Base-by-base conservation (phyloP, 139 green algal species). In the Coccomyxa sp. region DNA sequence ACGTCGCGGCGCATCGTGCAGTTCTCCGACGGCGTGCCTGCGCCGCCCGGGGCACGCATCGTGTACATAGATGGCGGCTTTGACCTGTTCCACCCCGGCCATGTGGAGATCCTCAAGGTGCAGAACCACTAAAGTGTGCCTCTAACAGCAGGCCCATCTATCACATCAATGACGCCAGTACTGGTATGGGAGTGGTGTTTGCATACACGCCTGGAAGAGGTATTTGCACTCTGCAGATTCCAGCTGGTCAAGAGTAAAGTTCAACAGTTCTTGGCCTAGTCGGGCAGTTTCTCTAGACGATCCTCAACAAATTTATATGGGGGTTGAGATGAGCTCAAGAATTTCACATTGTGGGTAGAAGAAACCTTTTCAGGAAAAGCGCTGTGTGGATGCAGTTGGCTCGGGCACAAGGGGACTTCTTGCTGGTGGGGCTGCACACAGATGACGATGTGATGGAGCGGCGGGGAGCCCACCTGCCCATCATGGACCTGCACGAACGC, bases 41-140 rank as follows among this genome's bases (percentile, higher is more conserved):
- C 92, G 12, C 86, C 87, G 7, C 88, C 92, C 18, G 89, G 86
- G 18, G 91, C 89, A 32, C 86, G 85, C 79, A 95, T 99, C 59
- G 95, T 99, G 31, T 99, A 99, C 92, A 97, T 99, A 68, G 96
- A 99, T 84, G 97, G 97, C 71, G 96, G 96, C 0, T 99, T 99
- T 86, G 97, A 99, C 87, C 86, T 98, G 67, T 99, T 99, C 88
- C 97, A 99, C 86, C 88, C 92, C 21, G 97, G 97, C 10, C 97
- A 99, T 77, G 94, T 99, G 38, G 90, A 97, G 84, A 94, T 97
- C 16, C 89, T 99, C 13, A 90, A 95, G 89, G 93, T 93, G 59
- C 27, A 14, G 4, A 21, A 71, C 1, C 63, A 71, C 9, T 71
- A 11, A 11, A 51, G 3, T 51, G 9, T n/a, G 63, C n/a, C n/a